Evolutionary conservation across 495 filamentous ascomycete genomes (phyloP).

Genomic region (Aspergillus kassunensis): DNA sequence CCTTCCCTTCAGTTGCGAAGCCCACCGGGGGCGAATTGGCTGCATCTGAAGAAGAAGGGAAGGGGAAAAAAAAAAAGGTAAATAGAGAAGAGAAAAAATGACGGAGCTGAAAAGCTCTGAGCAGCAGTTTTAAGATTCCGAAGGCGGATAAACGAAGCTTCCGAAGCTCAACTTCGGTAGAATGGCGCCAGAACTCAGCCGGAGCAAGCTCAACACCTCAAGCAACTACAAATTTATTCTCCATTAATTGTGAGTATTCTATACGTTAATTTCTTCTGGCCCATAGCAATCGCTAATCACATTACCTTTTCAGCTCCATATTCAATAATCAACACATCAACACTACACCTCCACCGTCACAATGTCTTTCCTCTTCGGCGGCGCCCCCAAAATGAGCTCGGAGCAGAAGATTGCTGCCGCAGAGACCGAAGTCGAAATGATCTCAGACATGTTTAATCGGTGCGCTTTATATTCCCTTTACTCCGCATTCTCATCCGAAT

Average conservation of each 20-base stretch:
- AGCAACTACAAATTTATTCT: too few species aligned
- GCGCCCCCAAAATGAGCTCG: constrained; percentile 78
- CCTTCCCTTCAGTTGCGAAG: constrained; percentile 23
- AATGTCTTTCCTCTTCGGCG: constrained; percentile 95
- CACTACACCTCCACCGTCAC: constrained; percentile 33
- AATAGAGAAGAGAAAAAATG: neutral
- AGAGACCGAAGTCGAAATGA: constrained; percentile 87
- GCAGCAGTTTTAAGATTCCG: constrained; percentile 6
- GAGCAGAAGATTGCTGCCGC: constrained; percentile 94
- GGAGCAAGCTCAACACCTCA: too few species aligned
- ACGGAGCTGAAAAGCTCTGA: constrained; percentile 8
- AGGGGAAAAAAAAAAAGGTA: constrained; percentile 10
- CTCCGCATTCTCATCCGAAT: neutral
- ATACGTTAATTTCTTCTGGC: neutral
- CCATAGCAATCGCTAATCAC: neutral
- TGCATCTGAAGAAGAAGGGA: constrained; percentile 29
- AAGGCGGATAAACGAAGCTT: constrained; percentile 16
- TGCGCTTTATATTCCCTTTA: constrained; percentile 33
- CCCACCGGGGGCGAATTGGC: constrained; percentile 34
- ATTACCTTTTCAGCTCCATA: neutral
- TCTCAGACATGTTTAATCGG: constrained; percentile 96
- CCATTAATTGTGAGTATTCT: neutral
- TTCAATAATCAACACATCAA: too few species aligned
- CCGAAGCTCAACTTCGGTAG: too few species aligned
- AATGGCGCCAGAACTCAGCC: too few species aligned